Evolutionary conservation across 306 rosid species (phyloP), one percentile per base, ranked within the genome.

Genomic region (Vigna nakashimae): DNA sequence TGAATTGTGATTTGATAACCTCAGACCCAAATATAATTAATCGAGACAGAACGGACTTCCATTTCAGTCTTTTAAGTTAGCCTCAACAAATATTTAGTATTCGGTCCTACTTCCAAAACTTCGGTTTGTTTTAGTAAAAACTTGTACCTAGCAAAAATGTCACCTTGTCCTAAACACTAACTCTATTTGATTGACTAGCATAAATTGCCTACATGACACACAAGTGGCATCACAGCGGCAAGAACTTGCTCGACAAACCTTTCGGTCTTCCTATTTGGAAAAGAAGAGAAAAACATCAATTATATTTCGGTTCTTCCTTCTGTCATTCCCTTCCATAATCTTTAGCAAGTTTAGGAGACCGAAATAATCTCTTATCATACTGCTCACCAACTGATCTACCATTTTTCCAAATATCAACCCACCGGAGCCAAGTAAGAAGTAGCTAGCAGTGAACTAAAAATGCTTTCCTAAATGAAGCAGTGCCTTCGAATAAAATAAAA

Each of bases 341-440:
- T 67, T 26, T 53, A 65, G 53, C 73, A 50, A 64, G 80, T 49
- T 49, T 79, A 18, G 65, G 26, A 71, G 49, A 71, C 32, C 18
- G 26, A 50, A 43, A 71, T 22, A 70, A 9, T 60, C 11, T 48
- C 22, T 15, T 56, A 40, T n/a, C 68, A 81, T 9, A 51, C 1
- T 28, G 38, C 62, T 63, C 24, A 51, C 15, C 51, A 48, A 71
- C 65, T 2, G 4, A 58, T 26, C 38, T 17, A 12, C 65, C 38
- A 26, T 26, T 57, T 58, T 26, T 36, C 65, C 13, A 26, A 58
- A 58, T 1, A 58, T 58, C 65, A 16, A 32, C 46, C 22, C 46
- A 62, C 30, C 9, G 38, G 5, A 48, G 30, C 16, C 30, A 64
- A 38, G 30, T 66, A 20, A 42, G 43, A 18, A 13, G 13, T 12